Conservation (phyloP, 2,329 filamentous ascomycete genomes). For the Nemania abortiva region DNA sequence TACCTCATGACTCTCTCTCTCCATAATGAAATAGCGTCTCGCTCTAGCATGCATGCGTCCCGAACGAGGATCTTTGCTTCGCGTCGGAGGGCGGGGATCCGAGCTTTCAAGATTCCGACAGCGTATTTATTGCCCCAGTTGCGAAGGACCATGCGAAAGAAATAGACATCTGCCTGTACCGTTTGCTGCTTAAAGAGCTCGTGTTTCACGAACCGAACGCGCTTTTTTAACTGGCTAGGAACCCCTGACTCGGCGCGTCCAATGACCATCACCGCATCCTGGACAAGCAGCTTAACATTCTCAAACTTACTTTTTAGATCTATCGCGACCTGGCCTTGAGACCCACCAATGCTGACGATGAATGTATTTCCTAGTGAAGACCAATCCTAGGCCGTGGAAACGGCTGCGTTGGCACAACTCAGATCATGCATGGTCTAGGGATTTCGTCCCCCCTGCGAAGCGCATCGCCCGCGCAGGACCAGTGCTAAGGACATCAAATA, state of each 20-base stretch:
- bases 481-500: constrained; percentile 36
- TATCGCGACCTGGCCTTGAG: constrained; percentile 40
- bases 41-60: constrained; percentile 36
- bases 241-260: background rate
- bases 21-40: constrained; percentile 24
- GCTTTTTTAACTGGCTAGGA: constrained; percentile 40
- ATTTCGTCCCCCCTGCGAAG: constrained; percentile 27
- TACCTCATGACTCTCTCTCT: constrained; percentile 31
- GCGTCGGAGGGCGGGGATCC: constrained; percentile 42
- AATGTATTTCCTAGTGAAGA: constrained; percentile 39
- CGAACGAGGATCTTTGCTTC: constrained; percentile 45
- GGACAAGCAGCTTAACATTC: constrained; percentile 43
- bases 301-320: constrained; percentile 41
- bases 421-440: constrained; percentile 38
- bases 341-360: constrained; percentile 44
- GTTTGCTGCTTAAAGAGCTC: constrained; percentile 44
- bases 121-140: constrained; percentile 44
- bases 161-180: constrained; percentile 43
- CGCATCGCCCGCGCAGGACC: constrained; percentile 32
- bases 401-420: constrained; percentile 27
- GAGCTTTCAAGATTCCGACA: constrained; percentile 43
- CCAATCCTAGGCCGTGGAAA: constrained; percentile 45
- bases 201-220: constrained; percentile 43
- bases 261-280: constrained; percentile 40
- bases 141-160: constrained; percentile 44